Evolutionary conservation across 495 filamentous ascomycete species (phyloP), one percentile per base, ranked within the genome.

Genomic region (Penicillium parvum): DNA sequence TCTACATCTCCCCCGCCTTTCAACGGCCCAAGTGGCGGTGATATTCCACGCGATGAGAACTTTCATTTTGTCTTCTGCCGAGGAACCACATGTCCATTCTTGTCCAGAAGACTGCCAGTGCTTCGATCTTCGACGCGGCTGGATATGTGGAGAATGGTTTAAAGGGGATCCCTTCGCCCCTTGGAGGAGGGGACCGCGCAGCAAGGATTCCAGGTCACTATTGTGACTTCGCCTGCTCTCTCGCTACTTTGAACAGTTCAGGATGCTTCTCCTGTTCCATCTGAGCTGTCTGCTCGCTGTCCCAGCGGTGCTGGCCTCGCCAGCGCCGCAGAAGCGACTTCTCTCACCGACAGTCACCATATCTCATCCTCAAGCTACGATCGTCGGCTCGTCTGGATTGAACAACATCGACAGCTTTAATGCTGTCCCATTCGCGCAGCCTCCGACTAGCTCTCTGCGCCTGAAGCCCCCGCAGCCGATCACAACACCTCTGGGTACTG

Each of bases 391-490:
- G 19, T 58, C 54, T 1, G 44, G 26, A 18, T 29, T 30, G 11
- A 58, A 40, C 22, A 40, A 52, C 10, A 52, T 75, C 6, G 78
- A 81, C 9, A 52, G 54, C 30, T 86, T 84, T 53, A 77, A 81
- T 38, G 81, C 78, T 1, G 75, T 87, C 8, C 83, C 83, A 1
- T 86, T 78, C 52, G 82, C 82, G 5, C 69, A 82, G 42, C 70
- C 75, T 4, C 82, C 83, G 1, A 70, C 73, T 1, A 78, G 74
- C 0, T 52, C 71, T 2, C 70, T 81, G 28, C 71, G 83, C 4
- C 75, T 87, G 52, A 76, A 76, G 33, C 61, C 73, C 12, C 80
- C 83, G 0, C 74, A 78, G 57, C 54, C 75, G 1, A 43, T 84
- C 0, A 65, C 75, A 35, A 48, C 64, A 1, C 52, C 69, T 4